Base-by-base conservation (phyloP, 2,329 filamentous ascomycete species). In the Penicillium capsulatum region DNA sequence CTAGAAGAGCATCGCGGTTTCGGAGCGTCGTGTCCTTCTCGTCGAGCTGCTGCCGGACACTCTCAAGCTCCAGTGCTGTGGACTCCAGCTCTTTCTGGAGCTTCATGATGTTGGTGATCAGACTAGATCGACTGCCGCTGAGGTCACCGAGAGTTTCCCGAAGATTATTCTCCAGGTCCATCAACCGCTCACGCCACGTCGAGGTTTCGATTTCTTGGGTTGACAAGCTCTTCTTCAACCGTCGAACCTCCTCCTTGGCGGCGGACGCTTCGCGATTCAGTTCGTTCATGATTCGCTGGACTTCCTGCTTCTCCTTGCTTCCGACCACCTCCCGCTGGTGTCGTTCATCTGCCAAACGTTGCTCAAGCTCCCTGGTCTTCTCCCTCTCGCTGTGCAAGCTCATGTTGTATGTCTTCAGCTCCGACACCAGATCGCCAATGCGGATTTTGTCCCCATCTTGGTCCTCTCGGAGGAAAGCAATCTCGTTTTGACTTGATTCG, bases 361-460 rank as follows among this genome's bases (percentile, higher is more conserved):
- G 77, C 55, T 89, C 84, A 17, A 90, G 71, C 53, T 89, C 85
- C 56, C 72, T 75, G 13, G 76, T 73, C 32, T 80, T 81, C 45
- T 96, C 90, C 64, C 84, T 85, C 64, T 95, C 89, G 36, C 92
- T 89, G 40, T 84, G 79, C n/a, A 95, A 70, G 34, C 73, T 79
- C 57, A 88, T 80, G 61, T 94, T 85, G n/a, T 81, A 77, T 40
- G 80, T 84, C 54, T 86, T 85, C 26, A 96, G 70, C 10, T 83
- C 81, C 7, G 87, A 86, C 59, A 97, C 90, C 6, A 97, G 74
- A 58, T 97, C 89, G 26, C 91, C 88, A 56, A 98, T 97, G 66
- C 89, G 90, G 61, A 98, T 94, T 75, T 98, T 98, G 71, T 98
- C 92, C 13, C 79, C 80, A 66, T 98, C 92, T 65, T 98, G 92